Percentiles rank a stretch among this genome's conserved stretches.
These are phyloP conservation scores for Trichoderma sp. DNA, from an alignment of 2,329 filamentous ascomycete species.

Conservation along the genomic window DNA sequence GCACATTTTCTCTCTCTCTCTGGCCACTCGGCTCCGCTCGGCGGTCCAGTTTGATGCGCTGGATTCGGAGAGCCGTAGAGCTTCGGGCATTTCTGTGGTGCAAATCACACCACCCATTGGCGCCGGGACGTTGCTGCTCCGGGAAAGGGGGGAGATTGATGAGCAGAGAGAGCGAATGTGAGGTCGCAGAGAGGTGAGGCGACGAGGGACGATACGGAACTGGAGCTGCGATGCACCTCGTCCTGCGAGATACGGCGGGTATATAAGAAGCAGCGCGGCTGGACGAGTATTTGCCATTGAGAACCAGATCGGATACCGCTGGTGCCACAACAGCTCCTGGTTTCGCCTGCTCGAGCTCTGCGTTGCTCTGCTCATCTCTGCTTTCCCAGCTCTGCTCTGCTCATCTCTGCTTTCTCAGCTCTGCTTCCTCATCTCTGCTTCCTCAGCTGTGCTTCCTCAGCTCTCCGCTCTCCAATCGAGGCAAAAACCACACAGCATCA, in stretches of 20 bases:
- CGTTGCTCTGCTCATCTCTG: not conserved
- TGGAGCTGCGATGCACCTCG: not conserved
- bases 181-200: not conserved
- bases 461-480: not conserved
- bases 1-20: slow-evolving; percentile 11
- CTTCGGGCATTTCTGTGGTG: not conserved
- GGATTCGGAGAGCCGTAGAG: slow-evolving; percentile 3
- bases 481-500: not conserved
- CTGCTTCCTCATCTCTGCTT: not conserved
- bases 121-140: slow-evolving; percentile 6
- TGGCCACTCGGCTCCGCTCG: slow-evolving; percentile 19
- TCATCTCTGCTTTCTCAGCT: not conserved
- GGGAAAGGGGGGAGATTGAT: not conserved
- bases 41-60: slow-evolving; percentile 6
- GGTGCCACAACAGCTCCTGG: too few species aligned
- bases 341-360: not conserved
- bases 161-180: not conserved
- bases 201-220: not conserved
- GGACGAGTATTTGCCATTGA: not conserved
- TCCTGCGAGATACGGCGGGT: not conserved
- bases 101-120: slow-evolving; percentile 8
- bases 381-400: not conserved
- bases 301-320: not conserved
- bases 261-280: not conserved
- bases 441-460: too few species aligned